phyloP scores from a whole-genome alignment of 257 asterid species.

The Solanum lycopersicoides region DNA sequence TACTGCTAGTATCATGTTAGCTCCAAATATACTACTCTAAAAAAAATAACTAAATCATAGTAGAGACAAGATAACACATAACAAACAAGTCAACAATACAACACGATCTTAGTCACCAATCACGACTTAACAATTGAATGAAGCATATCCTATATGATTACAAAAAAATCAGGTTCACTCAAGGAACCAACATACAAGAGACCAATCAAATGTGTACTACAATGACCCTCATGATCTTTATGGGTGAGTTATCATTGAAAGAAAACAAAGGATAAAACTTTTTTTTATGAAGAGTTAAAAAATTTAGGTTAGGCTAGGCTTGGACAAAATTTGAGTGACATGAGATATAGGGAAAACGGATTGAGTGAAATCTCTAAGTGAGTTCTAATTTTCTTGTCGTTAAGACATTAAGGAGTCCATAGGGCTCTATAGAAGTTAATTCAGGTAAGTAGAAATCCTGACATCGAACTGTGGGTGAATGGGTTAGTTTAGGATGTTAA shows the following conservation, averaged over 20 bases:
- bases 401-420: too few species aligned
- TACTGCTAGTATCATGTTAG: not conserved
- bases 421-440: too few species aligned
- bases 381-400: too few species aligned
- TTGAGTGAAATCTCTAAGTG: too few species aligned
- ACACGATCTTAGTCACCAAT: not conserved
- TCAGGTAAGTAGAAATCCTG: too few species aligned
- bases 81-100: not conserved
- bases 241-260: not conserved
- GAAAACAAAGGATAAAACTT: too few species aligned
- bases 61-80: not conserved
- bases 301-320: too few species aligned
- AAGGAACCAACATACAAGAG: not conserved
- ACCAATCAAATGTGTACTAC: not conserved
- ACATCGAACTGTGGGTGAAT: too few species aligned
- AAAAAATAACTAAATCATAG: not conserved
- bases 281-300: too few species aligned
- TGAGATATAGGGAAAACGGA: too few species aligned
- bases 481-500: too few species aligned
- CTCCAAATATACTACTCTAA: not conserved
- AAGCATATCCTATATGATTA: not conserved
- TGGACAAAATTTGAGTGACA: too few species aligned
- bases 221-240: not conserved
- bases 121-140: not conserved
- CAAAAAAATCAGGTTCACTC: not conserved